Base-by-base conservation (phyloP, 768 basidiomycete species). In the Boletellus ananiceps region DNA sequence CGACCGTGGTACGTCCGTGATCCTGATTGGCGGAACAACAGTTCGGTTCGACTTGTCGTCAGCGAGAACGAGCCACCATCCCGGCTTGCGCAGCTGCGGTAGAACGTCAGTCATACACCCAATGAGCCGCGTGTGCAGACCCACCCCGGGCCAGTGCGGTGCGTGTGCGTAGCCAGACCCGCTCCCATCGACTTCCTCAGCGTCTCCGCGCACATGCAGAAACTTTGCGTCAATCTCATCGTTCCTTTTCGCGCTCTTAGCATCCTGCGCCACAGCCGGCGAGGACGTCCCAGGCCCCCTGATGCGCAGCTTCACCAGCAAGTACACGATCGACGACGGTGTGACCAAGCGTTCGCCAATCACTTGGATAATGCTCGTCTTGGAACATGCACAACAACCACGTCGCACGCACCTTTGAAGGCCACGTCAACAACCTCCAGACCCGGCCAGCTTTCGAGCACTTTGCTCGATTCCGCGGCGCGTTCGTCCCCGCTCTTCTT, bases 21-120 rank as follows among this genome's bases (percentile, higher is more conserved):
- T 79, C 63, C 83, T 85, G 62, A 85, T 69, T 0, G 94, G 94
- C 14, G 92, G 91, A 1, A 96, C 90, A 36, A 95, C 87, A 38
- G 93, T 77, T 29, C 84, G 80, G 66, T 88, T 85, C 11, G 81
- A 77, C 67, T 93, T 93, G 52, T 88, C 83, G 61, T 96, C 93
- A 0, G 86, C 88, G 18, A 96, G 80, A 11, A 95, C 77, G 45
- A 95, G 74, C 88, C 93, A 94, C 91, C 92, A 98, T 19, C 81
- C 77, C 1, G 94, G 88, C 68, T 89, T 94, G 51, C 93, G 91
- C 47, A 84, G 76, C 90, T 94, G 58, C 35, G 2, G 2, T 1
- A 8, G 39, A 2, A 34, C 19, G 39, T 49, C 44, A 43, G 23
- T 47, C 16, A 25, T 25, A 50, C 23, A 11, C 13, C 40, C 23